Evolutionary conservation across 805 yeast species (phyloP).

Genomic region (Candida tallmaniae): DNA sequence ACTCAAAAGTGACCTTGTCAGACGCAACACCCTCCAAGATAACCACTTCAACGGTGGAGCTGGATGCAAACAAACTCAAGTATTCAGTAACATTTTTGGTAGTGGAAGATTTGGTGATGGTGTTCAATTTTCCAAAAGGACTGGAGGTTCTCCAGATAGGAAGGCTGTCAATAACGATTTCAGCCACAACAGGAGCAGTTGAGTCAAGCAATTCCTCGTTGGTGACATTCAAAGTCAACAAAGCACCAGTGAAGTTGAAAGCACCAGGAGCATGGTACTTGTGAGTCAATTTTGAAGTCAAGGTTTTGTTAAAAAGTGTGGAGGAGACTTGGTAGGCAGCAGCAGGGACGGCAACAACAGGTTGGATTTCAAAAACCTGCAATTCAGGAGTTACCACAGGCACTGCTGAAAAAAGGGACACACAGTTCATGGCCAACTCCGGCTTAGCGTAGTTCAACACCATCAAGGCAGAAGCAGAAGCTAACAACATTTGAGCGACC

Average conservation of each 20-base stretch:
- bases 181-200: constrained; percentile 16
- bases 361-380: constrained; percentile 11
- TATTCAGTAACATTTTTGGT: constrained; percentile 22
- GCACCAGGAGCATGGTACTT: constrained; percentile 9
- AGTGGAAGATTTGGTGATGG: constrained; percentile 17
- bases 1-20: constrained; percentile 14
- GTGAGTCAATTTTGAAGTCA: constrained; percentile 2
- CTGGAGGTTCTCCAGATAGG: constrained; percentile 27
- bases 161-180: constrained; percentile 18
- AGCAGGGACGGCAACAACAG: constrained; percentile 4
- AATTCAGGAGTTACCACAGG: constrained; percentile 3
- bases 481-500: no score
- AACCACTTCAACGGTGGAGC: constrained; percentile 12
- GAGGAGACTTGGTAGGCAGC: constrained; percentile 3
- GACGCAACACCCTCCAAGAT: constrained; percentile 19
- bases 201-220: constrained; percentile 11
- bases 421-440: no score
- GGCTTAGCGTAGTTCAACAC: no score
- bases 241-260: constrained; percentile 22
- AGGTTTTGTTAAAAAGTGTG: constrained; percentile 6
- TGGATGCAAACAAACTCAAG: constrained; percentile 15
- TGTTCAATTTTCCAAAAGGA: constrained; percentile 14
- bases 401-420: no score
- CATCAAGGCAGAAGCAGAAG: no score
- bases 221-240: constrained; percentile 23